phyloP scores from a whole-genome alignment of 176 grass and related monocot species.

The Raddia distichophylla region DNA sequence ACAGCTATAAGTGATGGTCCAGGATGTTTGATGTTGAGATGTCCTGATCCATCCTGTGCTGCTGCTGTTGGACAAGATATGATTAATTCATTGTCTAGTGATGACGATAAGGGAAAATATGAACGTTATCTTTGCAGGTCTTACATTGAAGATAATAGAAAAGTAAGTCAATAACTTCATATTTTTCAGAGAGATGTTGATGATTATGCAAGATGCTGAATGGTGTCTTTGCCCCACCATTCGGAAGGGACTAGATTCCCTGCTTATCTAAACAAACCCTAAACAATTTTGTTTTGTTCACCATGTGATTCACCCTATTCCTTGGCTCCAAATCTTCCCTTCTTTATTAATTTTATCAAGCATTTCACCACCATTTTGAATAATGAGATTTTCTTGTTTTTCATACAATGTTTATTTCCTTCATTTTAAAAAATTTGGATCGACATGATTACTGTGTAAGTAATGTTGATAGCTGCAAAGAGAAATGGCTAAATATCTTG shows the following conservation, averaged over 20 bases:
- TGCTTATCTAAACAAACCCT: not conserved
- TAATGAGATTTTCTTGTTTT: not conserved
- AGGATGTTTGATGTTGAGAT: conserved; percentile 96
- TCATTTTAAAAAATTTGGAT: not conserved
- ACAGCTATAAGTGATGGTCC: conserved; percentile 98
- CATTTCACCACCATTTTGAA: conserved; percentile 15
- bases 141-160: conserved; percentile 99
- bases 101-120: conserved; percentile 87
- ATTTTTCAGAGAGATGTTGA: not conserved
- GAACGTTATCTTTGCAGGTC: conserved; percentile 88
- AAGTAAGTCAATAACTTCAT: conserved; percentile 52
- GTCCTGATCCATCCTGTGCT: conserved; percentile 90
- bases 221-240: not conserved
- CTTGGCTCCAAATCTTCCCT: not conserved
- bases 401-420: not conserved
- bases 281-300: not conserved
- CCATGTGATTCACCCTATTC: not conserved
- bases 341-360: conserved; percentile 1
- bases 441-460: not conserved
- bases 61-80: conserved; percentile 93
- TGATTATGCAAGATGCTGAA: conserved; percentile 5
- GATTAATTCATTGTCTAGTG: conserved; percentile 65
- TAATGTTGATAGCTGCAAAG: conserved; percentile 1
- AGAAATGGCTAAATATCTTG: conserved; percentile 2
- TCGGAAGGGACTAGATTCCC: not conserved